Base-by-base conservation (phyloP, 148 eudicot genomes). In the Chenopodium berlandieri region DNA sequence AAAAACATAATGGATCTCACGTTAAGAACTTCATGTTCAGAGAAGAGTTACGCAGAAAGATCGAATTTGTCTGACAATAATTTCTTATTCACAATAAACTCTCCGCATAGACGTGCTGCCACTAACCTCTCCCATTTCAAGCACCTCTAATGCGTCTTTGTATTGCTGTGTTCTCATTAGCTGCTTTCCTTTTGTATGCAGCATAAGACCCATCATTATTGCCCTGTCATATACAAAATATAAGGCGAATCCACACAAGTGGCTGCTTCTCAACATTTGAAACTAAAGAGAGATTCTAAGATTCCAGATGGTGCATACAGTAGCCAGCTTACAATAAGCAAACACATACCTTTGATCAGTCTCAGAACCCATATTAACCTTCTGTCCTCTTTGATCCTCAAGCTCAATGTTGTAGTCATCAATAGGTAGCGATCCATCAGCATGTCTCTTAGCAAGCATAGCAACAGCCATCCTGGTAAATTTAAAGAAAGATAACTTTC, bases 161-260 rank as follows among this genome's bases (percentile, higher is more conserved):
- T 85, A 96, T 31, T 87, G 76, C 54, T 88, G 87, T 7, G 14
- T 76, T 75, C 81, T 84, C n/a, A 94, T 80, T 47, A 96, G 86
- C 60, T 85, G 85, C 80, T 91, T 96, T 52, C 92, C 97, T 78
- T 89, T 94, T 58, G 92, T 82, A 82, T 96, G 99, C 78, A 96
- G 90, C 98, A 94, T 94, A 52, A 96, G 90, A 69, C 99, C 99
- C 95, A 89, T 94, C 99, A 96, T 96, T 64, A 94, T 85, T 44
- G 98, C 97, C 83, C 97, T 94, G 87, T 52, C 54, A 87, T 80
- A 81, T 69, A 71, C 69, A 25, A 78, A 82, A 47, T 22, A 78
- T 79, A 22, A 67, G 44, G 25, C 44, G 5, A 40, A 40, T 6
- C 44, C 44, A 7, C 44, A 75, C 65, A 75, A 60, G 34, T 44